Conservation (phyloP, 2,329 filamentous ascomycete genomes). For the Ophiostoma pallidulum region DNA sequence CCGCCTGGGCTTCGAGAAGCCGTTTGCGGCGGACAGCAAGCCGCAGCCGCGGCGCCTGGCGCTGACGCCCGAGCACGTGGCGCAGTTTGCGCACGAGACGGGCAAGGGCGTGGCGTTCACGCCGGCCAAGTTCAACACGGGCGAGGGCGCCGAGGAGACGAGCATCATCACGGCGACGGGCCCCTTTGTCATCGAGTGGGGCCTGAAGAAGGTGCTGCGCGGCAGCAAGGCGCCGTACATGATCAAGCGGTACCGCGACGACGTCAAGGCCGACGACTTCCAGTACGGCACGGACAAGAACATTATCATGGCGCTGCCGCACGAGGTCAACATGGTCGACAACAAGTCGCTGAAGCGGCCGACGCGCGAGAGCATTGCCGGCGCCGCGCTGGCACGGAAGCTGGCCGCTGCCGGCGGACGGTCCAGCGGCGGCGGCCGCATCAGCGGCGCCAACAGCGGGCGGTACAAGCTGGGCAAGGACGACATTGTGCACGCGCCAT, state of each 20-base stretch:
- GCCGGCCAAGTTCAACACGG: conserved; percentile 37
- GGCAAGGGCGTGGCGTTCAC: conserved; percentile 70
- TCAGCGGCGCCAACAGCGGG: conserved; percentile 45
- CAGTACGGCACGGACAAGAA: conserved; percentile 96
- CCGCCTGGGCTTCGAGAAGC: conserved; percentile 93
- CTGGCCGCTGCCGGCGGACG: conserved; percentile 21
- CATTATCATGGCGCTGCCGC: conserved; percentile 90
- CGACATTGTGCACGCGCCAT: conserved; percentile 70
- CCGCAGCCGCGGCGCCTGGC: conserved; percentile 85
- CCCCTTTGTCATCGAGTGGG: conserved; percentile 96
- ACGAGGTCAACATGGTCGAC: conserved; percentile 96
- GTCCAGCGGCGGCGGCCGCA: conserved; percentile 40
- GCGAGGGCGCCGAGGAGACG: conserved; percentile 70
- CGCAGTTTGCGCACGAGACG: conserved; percentile 96
- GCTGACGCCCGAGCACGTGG: conserved; percentile 83
- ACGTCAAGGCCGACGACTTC: conserved; percentile 98
- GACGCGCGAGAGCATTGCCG: conserved; percentile 85
- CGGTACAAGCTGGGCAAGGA: conserved; percentile 68
- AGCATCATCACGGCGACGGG: conserved; percentile 95
- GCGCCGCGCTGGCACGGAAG: conserved; percentile 26
- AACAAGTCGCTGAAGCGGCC: conserved; percentile 77
- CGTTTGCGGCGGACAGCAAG: conserved; percentile 86
- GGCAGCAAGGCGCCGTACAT: conserved; percentile 82
- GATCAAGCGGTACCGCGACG: conserved; percentile 92
- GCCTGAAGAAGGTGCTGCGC: conserved; percentile 75